Evolutionary conservation across 2,329 filamentous ascomycete genomes (phyloP).

Genomic region (Endocalyx cinctus): DNA sequence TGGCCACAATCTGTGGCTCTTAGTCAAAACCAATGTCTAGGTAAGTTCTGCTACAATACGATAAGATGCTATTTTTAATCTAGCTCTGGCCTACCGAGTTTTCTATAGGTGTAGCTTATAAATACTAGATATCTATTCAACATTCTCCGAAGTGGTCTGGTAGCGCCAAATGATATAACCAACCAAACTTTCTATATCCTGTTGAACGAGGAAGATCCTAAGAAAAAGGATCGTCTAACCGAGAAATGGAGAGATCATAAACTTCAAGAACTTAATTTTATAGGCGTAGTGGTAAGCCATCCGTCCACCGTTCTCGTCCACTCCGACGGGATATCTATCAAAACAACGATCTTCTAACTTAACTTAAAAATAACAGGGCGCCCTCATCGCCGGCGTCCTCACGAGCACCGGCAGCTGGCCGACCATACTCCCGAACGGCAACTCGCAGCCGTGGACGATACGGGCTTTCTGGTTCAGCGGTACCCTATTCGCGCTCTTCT

Average conservation of each 20-base stretch:
- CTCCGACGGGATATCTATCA: neutral
- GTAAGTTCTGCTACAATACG: too few species aligned
- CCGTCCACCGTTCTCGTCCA: neutral
- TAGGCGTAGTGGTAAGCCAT: slow-evolving; percentile 9
- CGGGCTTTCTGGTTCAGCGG: slow-evolving; percentile 37
- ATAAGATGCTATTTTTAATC: too few species aligned
- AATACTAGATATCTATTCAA: too few species aligned
- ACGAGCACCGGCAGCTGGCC: slow-evolving; percentile 41
- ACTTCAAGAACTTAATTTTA: slow-evolving; percentile 12
- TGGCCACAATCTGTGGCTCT: too few species aligned
- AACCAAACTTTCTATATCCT: slow-evolving; percentile 6
- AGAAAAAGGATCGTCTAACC: slow-evolving; percentile 6
- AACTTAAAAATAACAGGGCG: slow-evolving; percentile 15
- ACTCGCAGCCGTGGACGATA: slow-evolving; percentile 34
- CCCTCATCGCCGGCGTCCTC: slow-evolving; percentile 33
- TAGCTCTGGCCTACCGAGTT: too few species aligned
- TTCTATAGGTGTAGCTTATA: too few species aligned
- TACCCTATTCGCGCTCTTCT: slow-evolving; percentile 44
- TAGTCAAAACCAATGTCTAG: too few species aligned
- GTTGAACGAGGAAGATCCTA: slow-evolving; percentile 8
- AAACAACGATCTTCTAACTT: neutral
- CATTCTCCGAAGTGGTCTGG: slow-evolving; percentile 7
- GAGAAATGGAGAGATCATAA: slow-evolving; percentile 10
- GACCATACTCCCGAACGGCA: slow-evolving; percentile 31
- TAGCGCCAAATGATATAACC: slow-evolving; percentile 10